Evolutionary conservation across 176 grass and related monocot species (phyloP).

Genomic region (Triticum dicoccoides): DNA sequence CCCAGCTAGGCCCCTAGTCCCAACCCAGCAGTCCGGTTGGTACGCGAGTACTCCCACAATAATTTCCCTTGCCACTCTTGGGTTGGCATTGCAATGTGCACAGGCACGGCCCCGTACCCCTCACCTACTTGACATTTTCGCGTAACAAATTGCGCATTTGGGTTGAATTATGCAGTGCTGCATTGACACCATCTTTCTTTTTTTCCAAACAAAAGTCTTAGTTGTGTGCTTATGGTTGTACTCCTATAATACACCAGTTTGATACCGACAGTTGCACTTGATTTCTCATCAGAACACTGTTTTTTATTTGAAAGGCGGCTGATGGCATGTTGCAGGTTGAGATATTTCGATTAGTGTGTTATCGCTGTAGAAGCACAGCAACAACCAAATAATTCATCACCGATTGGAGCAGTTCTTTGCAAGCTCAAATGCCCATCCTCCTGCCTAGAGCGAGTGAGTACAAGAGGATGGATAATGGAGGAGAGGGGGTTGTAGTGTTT

Average conservation of each 20-base stretch:
- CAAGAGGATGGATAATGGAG: conserved; percentile 1
- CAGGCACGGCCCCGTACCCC: background rate
- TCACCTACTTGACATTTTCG: background rate
- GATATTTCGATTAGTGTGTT: background rate
- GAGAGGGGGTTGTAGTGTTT: conserved; percentile 18
- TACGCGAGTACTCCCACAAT: conserved; percentile 17
- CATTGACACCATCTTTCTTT: background rate
- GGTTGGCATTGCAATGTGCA: background rate
- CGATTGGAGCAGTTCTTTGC: background rate
- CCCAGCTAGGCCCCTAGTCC: background rate
- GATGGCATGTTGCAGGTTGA: background rate
- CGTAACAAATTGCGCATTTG: background rate
- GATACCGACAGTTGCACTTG: background rate
- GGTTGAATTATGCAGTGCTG: background rate
- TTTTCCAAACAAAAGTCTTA: background rate
- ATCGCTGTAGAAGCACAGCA: background rate
- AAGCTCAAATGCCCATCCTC: background rate
- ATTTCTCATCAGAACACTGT: background rate
- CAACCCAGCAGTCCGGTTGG: background rate
- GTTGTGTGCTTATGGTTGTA: background rate
- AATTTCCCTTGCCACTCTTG: conserved; percentile 2
- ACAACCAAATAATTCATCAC: conserved; percentile 10
- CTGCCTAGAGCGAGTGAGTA: background rate
- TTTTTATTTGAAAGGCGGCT: background rate
- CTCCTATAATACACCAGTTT: background rate